A percentile compares a stretch with the other conserved stretches of the same genome.
Conservation (phyloP, 805 yeast genomes). For the Pichia cabralensis region DNA sequence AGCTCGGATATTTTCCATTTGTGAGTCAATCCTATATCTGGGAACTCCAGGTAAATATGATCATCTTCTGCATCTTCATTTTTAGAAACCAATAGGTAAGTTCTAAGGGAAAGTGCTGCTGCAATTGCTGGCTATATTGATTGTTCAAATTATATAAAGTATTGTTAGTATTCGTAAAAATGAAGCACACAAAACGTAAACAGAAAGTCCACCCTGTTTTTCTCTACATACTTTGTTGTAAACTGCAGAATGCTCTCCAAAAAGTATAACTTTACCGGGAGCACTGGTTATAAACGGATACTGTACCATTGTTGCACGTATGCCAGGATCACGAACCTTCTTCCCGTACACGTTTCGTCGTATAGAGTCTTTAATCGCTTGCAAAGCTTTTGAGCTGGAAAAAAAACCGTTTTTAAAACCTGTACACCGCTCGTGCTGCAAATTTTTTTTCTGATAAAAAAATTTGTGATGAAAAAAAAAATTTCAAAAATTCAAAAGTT, state of each 20-base stretch:
- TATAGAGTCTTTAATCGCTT: too few relatives aligned
- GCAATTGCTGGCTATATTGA: slow-evolving; percentile 74
- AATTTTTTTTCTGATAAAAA: too few relatives aligned
- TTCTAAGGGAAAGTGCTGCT: slow-evolving; percentile 80
- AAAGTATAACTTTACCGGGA: slow-evolving; percentile 92
- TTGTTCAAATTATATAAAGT: slow-evolving; percentile 1
- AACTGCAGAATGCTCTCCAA: slow-evolving; percentile 97
- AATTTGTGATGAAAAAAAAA: too few relatives aligned
- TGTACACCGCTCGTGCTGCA: background rate
- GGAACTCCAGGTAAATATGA: slow-evolving; percentile 58
- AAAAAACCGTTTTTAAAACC: background rate
- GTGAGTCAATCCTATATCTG: slow-evolving; percentile 63
- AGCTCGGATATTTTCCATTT: slow-evolving; percentile 53
- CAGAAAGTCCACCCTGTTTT: too few relatives aligned
- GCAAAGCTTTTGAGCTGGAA: too few relatives aligned
- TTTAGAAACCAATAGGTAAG: slow-evolving; percentile 61
- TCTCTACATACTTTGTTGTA: slow-evolving; percentile 47
- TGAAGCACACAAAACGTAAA: too few relatives aligned
- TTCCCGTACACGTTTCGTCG: too few relatives aligned
- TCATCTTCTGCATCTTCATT: slow-evolving; percentile 28
- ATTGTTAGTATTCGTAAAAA: slow-evolving; percentile 2
- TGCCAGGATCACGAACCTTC: too few relatives aligned
- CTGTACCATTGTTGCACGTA: slow-evolving; percentile 10
- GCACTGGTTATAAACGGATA: slow-evolving; percentile 74
- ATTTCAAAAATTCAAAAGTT: too few relatives aligned